phyloP scores from a whole-genome alignment of 176 grass and related monocot genomes.

The Oryza glaberrima region DNA sequence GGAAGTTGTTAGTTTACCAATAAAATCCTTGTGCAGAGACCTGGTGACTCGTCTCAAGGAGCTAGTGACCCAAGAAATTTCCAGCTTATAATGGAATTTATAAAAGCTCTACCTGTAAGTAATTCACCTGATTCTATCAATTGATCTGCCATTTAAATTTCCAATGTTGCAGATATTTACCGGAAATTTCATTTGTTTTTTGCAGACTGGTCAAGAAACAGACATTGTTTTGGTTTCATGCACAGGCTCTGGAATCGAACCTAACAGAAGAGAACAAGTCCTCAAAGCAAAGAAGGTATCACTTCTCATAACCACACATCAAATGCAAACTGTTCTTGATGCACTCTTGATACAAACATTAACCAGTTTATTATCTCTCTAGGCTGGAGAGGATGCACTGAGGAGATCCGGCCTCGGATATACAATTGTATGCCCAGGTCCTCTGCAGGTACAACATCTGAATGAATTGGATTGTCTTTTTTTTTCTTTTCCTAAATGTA shows the following conservation, averaged over 20 bases:
- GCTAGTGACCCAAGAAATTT: conserved; percentile 83
- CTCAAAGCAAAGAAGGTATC: conserved; percentile 97
- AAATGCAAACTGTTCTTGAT: conserved; percentile 13
- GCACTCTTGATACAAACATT: conserved; percentile 26
- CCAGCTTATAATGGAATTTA: conserved; percentile 82
- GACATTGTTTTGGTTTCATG: conserved; percentile 96
- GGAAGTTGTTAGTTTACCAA: conserved; percentile 24
- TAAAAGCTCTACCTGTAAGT: conserved; percentile 97
- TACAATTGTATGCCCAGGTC: conserved; percentile 93
- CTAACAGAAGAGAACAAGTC: conserved; percentile 86
- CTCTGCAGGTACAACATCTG: conserved; percentile 60
- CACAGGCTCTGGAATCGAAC: conserved; percentile 87
- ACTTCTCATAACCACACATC: conserved; percentile 14
- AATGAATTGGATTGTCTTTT: not conserved
- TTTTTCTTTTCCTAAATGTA: not conserved
- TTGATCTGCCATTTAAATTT: not conserved
- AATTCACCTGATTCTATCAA: not conserved
- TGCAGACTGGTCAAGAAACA: conserved; percentile 86
- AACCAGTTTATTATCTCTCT: conserved; percentile 15
- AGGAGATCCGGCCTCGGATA: conserved; percentile 96
- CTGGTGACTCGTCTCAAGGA: conserved; percentile 68
- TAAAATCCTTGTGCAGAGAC: conserved; percentile 63
- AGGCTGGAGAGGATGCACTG: conserved; percentile 92
- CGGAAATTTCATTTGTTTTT: not conserved
- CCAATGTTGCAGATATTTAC: not conserved